Conservation (phyloP, 768 basidiomycete species). For the Rubroboletus satanas region DNA sequence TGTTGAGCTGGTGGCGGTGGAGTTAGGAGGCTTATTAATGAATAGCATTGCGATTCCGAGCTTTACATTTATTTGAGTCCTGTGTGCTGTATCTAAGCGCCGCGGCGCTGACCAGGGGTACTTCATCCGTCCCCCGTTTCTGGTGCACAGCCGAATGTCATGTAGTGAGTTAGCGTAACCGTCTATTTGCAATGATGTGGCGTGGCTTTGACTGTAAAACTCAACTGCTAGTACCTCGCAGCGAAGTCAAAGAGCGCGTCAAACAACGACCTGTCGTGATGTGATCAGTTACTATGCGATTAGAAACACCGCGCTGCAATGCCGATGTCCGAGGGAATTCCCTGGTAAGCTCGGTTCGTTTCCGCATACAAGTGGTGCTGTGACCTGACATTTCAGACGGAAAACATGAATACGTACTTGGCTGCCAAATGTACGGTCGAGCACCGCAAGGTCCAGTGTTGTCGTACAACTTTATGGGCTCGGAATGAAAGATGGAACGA, state of each 20-base stretch:
- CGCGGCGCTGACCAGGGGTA: neutral
- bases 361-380: neutral
- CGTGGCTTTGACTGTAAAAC: neutral
- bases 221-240: too few species aligned
- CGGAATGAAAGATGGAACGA: neutral
- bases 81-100: neutral
- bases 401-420: neutral
- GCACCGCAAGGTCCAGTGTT: neutral
- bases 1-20: neutral
- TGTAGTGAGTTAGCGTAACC: neutral
- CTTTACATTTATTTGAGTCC: neutral
- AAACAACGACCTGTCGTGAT: neutral
- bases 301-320: neutral
- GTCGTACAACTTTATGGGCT: neutral
- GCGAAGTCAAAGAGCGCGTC: too few species aligned
- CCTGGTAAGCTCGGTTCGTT: neutral
- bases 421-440: neutral
- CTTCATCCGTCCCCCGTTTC: conserved; percentile 8
- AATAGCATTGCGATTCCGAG: neutral
- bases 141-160: neutral
- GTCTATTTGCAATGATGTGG: neutral
- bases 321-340: neutral
- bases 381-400: neutral
- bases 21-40: neutral
- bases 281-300: neutral